Evolutionary conservation across 306 rosid species (phyloP).

Genomic region (Heteromeles arbutifolia): DNA sequence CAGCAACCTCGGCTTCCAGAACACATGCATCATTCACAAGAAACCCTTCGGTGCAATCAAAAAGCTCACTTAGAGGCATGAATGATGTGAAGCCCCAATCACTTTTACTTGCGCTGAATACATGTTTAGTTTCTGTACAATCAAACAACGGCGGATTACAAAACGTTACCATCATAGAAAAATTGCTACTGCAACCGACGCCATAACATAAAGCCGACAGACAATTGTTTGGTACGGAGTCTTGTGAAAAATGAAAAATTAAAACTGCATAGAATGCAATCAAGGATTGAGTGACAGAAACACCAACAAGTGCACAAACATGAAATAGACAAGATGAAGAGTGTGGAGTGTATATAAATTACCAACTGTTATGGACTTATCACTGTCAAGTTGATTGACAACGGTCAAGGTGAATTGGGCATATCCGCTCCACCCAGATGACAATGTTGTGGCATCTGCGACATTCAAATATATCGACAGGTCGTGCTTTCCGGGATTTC

Average conservation of each 20-base stretch:
- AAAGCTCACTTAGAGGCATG: constrained; percentile 14
- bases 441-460: background rate
- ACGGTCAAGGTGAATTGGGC: constrained; percentile 12
- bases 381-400: constrained; percentile 2
- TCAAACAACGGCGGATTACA: background rate
- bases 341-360: background rate
- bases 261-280: too few species aligned
- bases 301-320: background rate
- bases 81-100: constrained; percentile 19
- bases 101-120: constrained; percentile 5
- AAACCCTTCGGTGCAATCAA: background rate
- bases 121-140: constrained; percentile 7
- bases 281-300: background rate
- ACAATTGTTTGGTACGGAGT: too few species aligned
- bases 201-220: too few species aligned
- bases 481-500: background rate
- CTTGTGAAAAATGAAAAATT: too few species aligned
- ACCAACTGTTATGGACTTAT: constrained; percentile 10
- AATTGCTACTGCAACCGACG: background rate
- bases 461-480: constrained; percentile 12
- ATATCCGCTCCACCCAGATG: constrained; percentile 12
- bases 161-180: background rate
- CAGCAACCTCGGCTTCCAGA: constrained; percentile 16
- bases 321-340: background rate
- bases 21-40: constrained; percentile 3